Evolutionary conservation across 495 filamentous ascomycete genomes (phyloP), one percentile per base, ranked within the genome.

Genomic region (Penicillium odoratum): DNA sequence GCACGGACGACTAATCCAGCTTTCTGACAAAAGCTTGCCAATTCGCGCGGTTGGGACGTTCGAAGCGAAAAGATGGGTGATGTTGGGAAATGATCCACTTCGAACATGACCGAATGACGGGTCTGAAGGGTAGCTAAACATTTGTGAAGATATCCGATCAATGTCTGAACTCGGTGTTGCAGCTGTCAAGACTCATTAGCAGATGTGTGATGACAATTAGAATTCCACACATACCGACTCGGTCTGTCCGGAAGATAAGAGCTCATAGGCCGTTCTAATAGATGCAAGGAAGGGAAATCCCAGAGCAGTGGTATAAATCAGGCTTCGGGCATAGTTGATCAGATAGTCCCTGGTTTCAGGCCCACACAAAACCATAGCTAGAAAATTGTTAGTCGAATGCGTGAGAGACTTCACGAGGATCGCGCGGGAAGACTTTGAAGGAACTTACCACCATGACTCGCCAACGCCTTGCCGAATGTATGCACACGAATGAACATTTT

Each of bases 401-500:
- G 53, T 16, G 18, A 29, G 47, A 1, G 18, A 8, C 21, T 21
- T 21, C 21, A 21, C 21, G 21, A 21, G 21, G 21, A 21, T 21
- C 21, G 2, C 21, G 21, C 21, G 21, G 21, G 21, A 29, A n/a
- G 57, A 29, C 31, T 1, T 26, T 38, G 3, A 10, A 10, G 21
- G 16, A 26, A 73, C 78, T 58, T 74, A 90, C 88, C 89, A 69
- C 90, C 90, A 47, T 85, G 80, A 58, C 85, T 86, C 15, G 82
- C 85, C 57, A 93, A 68, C 3, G 87, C 86, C 65, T 93, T 94
- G 4, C 90, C 88, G 75, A 91, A 92, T 0, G 88, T 90, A 67
- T 91, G 81, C 11, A 91, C 75, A 25, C 90, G 69, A 5, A 89
- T 83, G 73, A 87, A 88, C 40, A 92, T 78, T 25, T 77, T 73